Percentiles rank a stretch among this genome's conserved stretches.
Conservation (phyloP, 2,329 filamentous ascomycete genomes). For the Pezizomycotina sp. region DNA sequence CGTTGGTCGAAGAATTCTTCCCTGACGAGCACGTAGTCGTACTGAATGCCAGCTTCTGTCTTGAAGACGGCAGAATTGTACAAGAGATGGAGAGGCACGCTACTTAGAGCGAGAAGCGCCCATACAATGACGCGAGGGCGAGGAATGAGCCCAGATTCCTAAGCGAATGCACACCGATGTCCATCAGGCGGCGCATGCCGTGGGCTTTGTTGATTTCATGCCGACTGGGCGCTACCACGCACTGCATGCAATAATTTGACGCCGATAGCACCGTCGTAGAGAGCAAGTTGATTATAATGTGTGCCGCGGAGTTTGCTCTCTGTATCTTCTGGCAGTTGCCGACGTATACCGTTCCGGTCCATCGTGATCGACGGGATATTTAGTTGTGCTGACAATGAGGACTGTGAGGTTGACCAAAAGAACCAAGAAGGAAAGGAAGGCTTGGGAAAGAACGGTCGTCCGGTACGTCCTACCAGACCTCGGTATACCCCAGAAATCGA, state of each 20-base stretch:
- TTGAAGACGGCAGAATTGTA: no score
- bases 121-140: conserved; percentile 17
- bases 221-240: conserved; percentile 36
- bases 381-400: no score
- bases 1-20: no score
- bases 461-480: no score
- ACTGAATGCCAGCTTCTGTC: no score
- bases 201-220: conserved; percentile 36
- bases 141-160: conserved; percentile 28
- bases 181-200: conserved; percentile 29
- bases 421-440: no score
- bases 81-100: conserved; percentile 24
- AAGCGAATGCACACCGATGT: conserved; percentile 33
- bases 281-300: conserved; percentile 36
- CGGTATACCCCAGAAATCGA: no score
- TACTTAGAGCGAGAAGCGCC: conserved; percentile 19
- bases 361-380: no score
- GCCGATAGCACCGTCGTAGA: conserved; percentile 34
- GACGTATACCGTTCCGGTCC: background rate
- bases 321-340: background rate
- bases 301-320: conserved; percentile 16
- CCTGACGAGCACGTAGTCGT: no score
- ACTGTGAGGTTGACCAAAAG: no score
- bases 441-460: no score
- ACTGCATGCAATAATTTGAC: conserved; percentile 39